phyloP scores from a whole-genome alignment of 2,329 filamentous ascomycete species.

The Aspergillus candidus region DNA sequence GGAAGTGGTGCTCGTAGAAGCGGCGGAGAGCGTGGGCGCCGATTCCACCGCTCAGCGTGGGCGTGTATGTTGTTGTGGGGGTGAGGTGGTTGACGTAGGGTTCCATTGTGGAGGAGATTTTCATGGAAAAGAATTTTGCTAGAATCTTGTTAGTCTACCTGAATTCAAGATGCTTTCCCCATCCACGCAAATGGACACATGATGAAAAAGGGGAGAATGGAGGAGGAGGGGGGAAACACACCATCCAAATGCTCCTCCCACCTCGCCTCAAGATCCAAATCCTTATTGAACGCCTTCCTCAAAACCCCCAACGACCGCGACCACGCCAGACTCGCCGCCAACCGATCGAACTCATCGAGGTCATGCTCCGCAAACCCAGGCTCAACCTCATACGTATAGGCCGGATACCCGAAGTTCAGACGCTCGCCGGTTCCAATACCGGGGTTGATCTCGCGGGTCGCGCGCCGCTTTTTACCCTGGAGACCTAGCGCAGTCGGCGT shows the following conservation, averaged over 20 bases:
- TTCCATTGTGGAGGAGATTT: constrained; percentile 25
- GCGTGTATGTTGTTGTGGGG: constrained; percentile 24
- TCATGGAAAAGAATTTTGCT: constrained; percentile 32
- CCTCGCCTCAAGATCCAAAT: constrained; percentile 31
- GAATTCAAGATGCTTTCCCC: too few relatives aligned
- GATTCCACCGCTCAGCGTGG: constrained; percentile 39
- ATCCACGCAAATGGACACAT: neutral
- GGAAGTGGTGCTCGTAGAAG: constrained; percentile 55
- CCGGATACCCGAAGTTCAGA: constrained; percentile 27
- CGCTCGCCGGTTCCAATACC: constrained; percentile 48
- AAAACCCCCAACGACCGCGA: constrained; percentile 57
- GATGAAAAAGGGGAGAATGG: neutral
- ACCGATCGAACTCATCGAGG: constrained; percentile 59
- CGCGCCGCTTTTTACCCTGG: constrained; percentile 45
- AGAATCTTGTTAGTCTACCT: neutral
- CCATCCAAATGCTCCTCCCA: constrained; percentile 34
- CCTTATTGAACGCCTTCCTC: constrained; percentile 52
- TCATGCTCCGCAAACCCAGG: constrained; percentile 67
- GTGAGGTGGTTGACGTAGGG: constrained; percentile 25
- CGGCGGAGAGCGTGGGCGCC: constrained; percentile 36
- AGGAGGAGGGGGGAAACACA: constrained; percentile 6
- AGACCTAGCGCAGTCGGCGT: constrained; percentile 49
- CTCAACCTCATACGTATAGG: constrained; percentile 51
- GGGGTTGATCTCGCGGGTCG: constrained; percentile 44
- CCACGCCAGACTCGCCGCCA: constrained; percentile 62